Evolutionary conservation across 2,329 filamentous ascomycete genomes (phyloP).

Genomic region (Metarhizium guizhouense): DNA sequence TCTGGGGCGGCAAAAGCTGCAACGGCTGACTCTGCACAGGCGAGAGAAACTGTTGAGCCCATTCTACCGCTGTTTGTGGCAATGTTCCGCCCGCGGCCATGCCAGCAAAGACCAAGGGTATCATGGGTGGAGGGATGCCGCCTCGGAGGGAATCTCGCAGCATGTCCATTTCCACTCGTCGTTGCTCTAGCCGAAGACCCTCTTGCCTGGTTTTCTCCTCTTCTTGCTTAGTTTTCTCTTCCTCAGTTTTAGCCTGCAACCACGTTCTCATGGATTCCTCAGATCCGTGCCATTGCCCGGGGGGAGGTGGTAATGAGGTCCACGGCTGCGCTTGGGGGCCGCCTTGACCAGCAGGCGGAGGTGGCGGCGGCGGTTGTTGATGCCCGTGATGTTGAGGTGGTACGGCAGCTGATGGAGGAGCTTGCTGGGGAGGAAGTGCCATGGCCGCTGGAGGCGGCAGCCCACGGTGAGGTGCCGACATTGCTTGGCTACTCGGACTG

Average conservation of each 20-base stretch:
- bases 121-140: conserved; percentile 64
- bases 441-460: conserved; percentile 61
- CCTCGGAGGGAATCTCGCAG: conserved; percentile 58
- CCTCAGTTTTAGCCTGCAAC: conserved; percentile 63
- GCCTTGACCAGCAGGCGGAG: conserved; percentile 16
- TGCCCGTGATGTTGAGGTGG: conserved; percentile 18
- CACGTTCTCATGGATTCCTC: conserved; percentile 66
- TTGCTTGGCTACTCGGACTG: conserved; percentile 44
- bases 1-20: conserved; percentile 41
- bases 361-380: conserved; percentile 13
- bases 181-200: conserved; percentile 58
- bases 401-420: conserved; percentile 16
- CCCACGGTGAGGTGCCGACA: conserved; percentile 62
- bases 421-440: conserved; percentile 44
- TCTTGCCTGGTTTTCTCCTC: conserved; percentile 62
- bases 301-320: conserved; percentile 52
- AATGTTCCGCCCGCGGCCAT: conserved; percentile 53
- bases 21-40: conserved; percentile 39
- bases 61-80: conserved; percentile 54
- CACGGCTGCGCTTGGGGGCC: conserved; percentile 29
- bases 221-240: conserved; percentile 65
- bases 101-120: conserved; percentile 66
- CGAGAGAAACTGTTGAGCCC: conserved; percentile 57
- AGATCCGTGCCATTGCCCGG: conserved; percentile 56
- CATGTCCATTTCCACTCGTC: conserved; percentile 65